A percentile compares a stretch with the other conserved stretches of the same genome.
Conservation (phyloP, 1,139 yeast species). For the Candida freyschussii region DNA sequence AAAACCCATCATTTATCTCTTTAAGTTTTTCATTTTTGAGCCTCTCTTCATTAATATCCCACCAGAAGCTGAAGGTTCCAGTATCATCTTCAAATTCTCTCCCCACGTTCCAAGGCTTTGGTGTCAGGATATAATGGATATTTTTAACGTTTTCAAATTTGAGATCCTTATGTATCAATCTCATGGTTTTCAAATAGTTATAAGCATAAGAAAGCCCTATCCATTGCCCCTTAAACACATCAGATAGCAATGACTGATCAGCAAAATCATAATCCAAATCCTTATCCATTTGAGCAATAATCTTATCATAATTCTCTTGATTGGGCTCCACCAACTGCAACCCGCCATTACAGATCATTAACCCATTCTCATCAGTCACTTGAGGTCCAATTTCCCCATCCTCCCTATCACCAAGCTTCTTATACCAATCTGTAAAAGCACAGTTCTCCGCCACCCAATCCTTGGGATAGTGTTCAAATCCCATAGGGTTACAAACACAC, state of each 20-base stretch:
- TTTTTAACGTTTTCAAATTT: constrained; percentile 47
- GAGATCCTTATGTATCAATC: constrained; percentile 36
- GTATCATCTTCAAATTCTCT: constrained; percentile 25
- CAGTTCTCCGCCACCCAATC: constrained; percentile 48
- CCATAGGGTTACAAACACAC: constrained; percentile 53
- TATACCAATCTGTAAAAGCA: constrained; percentile 37
- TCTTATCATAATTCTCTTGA: constrained; percentile 31
- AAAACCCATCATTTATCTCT: constrained; percentile 14
- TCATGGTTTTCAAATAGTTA: constrained; percentile 49
- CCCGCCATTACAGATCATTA: constrained; percentile 51
- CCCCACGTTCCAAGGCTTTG: constrained; percentile 53
- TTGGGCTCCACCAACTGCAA: constrained; percentile 44
- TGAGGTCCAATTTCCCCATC: constrained; percentile 37
- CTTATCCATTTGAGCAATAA: constrained; percentile 33
- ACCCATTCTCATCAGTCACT: constrained; percentile 31
- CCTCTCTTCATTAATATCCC: constrained; percentile 37
- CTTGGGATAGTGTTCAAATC: constrained; percentile 45
- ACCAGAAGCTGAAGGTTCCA: constrained; percentile 36
- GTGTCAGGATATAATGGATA: constrained; percentile 48
- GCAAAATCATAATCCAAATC: constrained; percentile 42
- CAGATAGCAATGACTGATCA: constrained; percentile 51
- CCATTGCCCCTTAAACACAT: constrained; percentile 46
- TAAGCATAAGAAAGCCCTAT: constrained; percentile 44
- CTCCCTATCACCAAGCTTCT: constrained; percentile 16
- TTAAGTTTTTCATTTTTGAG: constrained; percentile 20